Conservation (phyloP, 345 rosid genomes). For the Syzygium aromaticum region DNA sequence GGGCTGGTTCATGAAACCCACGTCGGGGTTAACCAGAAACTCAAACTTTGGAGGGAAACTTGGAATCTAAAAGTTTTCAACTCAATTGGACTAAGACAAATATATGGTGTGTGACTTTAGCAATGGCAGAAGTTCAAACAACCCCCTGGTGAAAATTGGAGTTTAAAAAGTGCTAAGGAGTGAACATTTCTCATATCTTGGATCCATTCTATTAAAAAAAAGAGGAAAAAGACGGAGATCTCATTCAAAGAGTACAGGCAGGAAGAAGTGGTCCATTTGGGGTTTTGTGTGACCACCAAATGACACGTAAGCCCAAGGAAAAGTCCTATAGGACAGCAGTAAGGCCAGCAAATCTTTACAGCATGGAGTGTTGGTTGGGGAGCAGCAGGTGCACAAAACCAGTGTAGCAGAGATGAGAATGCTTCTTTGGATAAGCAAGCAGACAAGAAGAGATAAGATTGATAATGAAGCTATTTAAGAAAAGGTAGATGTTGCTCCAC, state of each 20-base stretch:
- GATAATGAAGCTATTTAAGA: not conserved
- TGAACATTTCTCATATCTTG: not conserved
- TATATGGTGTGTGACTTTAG: not conserved
- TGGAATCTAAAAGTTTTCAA: not conserved
- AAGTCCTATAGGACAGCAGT: not conserved
- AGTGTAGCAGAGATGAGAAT: not conserved
- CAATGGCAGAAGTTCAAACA: not conserved
- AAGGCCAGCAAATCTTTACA: not conserved
- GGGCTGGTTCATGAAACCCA: not conserved
- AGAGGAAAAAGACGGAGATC: not conserved
- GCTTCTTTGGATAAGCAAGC: not conserved
- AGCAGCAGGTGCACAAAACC: not conserved
- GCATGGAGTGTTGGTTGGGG: not conserved
- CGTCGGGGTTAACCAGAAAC: not conserved
- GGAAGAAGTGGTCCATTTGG: not conserved
- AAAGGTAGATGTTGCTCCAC: not conserved
- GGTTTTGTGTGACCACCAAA: not conserved
- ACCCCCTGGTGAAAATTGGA: not conserved
- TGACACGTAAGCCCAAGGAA: not conserved
- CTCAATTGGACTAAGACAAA: not conserved
- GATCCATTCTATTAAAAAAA: not conserved
- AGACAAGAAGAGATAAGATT: not conserved
- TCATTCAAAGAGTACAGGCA: not conserved
- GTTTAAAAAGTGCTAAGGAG: not conserved
- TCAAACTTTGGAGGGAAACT: not conserved